These are phyloP conservation scores for Insectozyma bohioensis DNA, from an alignment of 1,139 yeast genomes.

Conservation along the genomic window DNA sequence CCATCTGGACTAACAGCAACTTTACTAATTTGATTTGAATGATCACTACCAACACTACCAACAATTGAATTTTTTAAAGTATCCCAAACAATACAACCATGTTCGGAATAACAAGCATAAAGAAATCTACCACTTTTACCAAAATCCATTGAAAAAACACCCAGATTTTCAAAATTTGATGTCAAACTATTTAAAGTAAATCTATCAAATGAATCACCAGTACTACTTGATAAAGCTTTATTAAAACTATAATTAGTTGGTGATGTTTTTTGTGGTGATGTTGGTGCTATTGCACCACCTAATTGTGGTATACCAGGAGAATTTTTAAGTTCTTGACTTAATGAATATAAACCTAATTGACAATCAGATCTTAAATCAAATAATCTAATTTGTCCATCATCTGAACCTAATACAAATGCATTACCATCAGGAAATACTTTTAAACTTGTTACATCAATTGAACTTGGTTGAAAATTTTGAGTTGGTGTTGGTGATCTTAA, in stretches of 20 bases:
- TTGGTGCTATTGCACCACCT: too few species aligned
- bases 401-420: constrained; percentile 70
- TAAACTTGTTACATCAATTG: constrained; percentile 66
- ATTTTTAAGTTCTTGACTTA: constrained; percentile 18
- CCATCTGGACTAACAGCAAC: constrained; percentile 77
- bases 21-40: constrained; percentile 58
- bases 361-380: constrained; percentile 81
- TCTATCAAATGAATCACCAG: constrained; percentile 5
- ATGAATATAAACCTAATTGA: constrained; percentile 54
- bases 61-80: constrained; percentile 62
- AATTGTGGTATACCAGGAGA: constrained; percentile 3
- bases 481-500: constrained; percentile 51
- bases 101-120: constrained; percentile 75
- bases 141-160: constrained; percentile 70
- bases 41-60: constrained; percentile 52
- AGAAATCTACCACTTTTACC: constrained; percentile 75
- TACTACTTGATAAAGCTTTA: constrained; percentile 5
- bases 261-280: constrained; percentile 5
- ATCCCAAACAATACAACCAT: constrained; percentile 81
- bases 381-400: constrained; percentile 71
- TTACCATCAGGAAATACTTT: constrained; percentile 71
- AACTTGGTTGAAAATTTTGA: constrained; percentile 61
- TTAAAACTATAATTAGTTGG: constrained; percentile 1
- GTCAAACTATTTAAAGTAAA: constrained; percentile 11
- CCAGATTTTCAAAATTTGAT: constrained; percentile 53